Evolutionary conservation across 78 protist species (phyloP), one percentile per base, ranked within the genome.

Genomic region (Dictyostelium purpureum): DNA sequence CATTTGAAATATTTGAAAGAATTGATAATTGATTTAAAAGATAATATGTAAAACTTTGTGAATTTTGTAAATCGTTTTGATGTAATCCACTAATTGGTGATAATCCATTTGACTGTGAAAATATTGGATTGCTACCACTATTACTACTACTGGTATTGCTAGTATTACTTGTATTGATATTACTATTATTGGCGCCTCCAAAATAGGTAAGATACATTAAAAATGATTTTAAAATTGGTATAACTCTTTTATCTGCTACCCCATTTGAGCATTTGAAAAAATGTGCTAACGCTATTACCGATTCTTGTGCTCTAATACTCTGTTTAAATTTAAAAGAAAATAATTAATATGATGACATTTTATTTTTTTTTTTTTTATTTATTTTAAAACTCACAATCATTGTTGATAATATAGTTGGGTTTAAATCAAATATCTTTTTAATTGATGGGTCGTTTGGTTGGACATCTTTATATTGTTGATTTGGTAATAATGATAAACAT

Each of bases 221-320:
- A 59, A 85, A 73, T 21, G 91, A 70, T 42, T 35, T 59, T 35
- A 85, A 57, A 45, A 85, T 43, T 19, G 90, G 69, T 40, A 85
- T 28, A 16, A 73, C 21, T 26, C 51, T 59, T 42, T 73, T 79
- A 51, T 69, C 78, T 4, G 61, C 61, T 24, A 35, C 79, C 33
- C 61, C 81, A 67, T 80, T 80, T 9, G 91, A 70, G 57, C 91
- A 85, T 73, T 73, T 85, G 33, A 59, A 85, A 19, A 85, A 56
- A 59, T 85, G 91, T 73, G 91, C 33, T 51, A 85, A 47, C 28
- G 91, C 91, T 57, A 85, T 85, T 7, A 85, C 91, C n/a, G 82
- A 73, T 61, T 85, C 91, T 57, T 85, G 91, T 85, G 91, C 75
- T 57, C 91, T 74, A 54, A 85, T 85, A 85, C 82, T 73, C 91